A percentile compares a stretch with the other conserved stretches of the same genome.
Conservation (phyloP, 345 rosid genomes). For the Linum trigynum region DNA sequence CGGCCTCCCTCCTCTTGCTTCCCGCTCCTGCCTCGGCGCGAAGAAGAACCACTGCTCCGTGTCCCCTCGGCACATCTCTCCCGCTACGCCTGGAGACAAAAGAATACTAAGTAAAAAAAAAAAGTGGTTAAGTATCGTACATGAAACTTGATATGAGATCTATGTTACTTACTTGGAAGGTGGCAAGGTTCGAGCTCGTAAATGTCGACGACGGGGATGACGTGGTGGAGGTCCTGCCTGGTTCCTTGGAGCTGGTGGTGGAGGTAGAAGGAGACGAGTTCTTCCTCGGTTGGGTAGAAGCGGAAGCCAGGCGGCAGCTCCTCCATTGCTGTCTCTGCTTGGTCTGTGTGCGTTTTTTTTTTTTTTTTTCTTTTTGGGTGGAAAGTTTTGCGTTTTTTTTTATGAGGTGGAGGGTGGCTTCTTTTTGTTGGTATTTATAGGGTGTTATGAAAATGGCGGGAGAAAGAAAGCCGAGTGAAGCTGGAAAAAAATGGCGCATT, state of each 20-base stretch:
- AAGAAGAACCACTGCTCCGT: neutral
- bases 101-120: neutral
- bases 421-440: neutral
- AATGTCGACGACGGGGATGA: slow-evolving; percentile 53
- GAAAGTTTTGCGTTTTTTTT: no score
- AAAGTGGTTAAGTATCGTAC: neutral
- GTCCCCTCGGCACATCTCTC: slow-evolving; percentile 34
- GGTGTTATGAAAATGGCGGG: no score
- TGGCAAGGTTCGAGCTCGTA: slow-evolving; percentile 57
- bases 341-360: neutral
- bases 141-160: neutral
- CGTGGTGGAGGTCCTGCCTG: slow-evolving; percentile 39
- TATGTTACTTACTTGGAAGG: slow-evolving; percentile 50
- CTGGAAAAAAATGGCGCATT: no score
- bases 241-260: slow-evolving; percentile 53
- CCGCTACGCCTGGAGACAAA: slow-evolving; percentile 37
- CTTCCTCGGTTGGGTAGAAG: slow-evolving; percentile 92
- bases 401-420: neutral
- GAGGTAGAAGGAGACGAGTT: slow-evolving; percentile 70
- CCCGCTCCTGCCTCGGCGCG: neutral
- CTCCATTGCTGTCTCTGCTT: slow-evolving; percentile 13
- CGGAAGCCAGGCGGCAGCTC: slow-evolving; percentile 49
- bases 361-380: no score
- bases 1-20: neutral
- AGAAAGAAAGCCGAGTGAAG: no score